Conservation (phyloP, 495 filamentous ascomycete genomes). For the Sabuloglossum arenarium region DNA sequence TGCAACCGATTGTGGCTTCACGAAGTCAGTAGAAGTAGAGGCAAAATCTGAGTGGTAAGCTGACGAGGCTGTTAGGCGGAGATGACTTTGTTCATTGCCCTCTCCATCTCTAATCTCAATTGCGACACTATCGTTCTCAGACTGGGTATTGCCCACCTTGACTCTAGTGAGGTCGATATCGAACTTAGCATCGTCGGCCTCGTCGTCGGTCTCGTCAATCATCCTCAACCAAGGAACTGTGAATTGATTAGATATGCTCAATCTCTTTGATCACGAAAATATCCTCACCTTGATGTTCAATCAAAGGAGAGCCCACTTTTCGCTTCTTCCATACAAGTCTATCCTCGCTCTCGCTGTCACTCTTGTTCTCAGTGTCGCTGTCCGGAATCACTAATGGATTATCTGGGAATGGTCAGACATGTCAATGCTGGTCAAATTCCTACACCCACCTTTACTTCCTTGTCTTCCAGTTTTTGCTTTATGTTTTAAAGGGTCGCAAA, state of each 20-base stretch:
- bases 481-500: background rate
- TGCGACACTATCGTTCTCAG: background rate
- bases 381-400: background rate
- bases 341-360: background rate
- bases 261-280: background rate
- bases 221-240: background rate
- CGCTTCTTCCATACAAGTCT: slow-evolving; percentile 1
- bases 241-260: background rate
- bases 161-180: background rate
- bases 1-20: background rate
- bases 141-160: background rate
- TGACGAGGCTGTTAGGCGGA: background rate
- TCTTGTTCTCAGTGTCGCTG: background rate
- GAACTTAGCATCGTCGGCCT: background rate
- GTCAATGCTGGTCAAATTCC: background rate
- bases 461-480: background rate
- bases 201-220: background rate
- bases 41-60: background rate
- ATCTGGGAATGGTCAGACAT: slow-evolving; percentile 1
- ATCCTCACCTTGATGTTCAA: background rate
- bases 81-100: background rate
- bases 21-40: background rate
- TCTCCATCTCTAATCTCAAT: background rate
- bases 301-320: background rate
- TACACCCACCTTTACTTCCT: background rate